phyloP scores from a whole-genome alignment of 2,329 filamentous ascomycete species.

The Onygenales sp. region DNA sequence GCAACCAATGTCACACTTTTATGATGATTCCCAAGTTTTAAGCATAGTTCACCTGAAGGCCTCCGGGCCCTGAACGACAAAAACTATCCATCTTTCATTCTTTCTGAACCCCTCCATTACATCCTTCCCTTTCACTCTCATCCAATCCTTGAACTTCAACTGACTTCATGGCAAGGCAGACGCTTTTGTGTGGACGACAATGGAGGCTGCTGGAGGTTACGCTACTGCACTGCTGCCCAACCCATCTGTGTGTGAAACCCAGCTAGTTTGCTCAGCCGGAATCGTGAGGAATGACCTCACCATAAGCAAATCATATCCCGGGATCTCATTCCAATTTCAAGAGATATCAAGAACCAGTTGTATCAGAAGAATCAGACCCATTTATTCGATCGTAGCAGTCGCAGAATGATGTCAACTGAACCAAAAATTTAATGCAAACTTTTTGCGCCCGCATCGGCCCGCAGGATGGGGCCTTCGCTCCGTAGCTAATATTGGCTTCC shows the following conservation, averaged over 20 bases:
- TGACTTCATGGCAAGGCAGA: background rate
- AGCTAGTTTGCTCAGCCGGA: background rate
- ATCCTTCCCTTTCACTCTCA: background rate
- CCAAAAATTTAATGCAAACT: no score
- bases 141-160: background rate
- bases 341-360: background rate
- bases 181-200: background rate
- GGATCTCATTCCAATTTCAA: background rate
- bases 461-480: no score
- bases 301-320: background rate
- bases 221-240: slow-evolving; percentile 13
- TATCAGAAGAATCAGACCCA: background rate
- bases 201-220: background rate
- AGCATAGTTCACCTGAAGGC: slow-evolving; percentile 24
- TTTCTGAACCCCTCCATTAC: slow-evolving; percentile 4
- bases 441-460: no score
- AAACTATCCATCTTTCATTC: slow-evolving; percentile 18
- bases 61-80: slow-evolving; percentile 20
- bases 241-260: background rate
- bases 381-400: background rate
- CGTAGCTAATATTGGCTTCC: no score
- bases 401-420: no score
- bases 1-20: slow-evolving; percentile 2
- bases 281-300: background rate
- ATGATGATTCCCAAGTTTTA: slow-evolving; percentile 18